phyloP scores from a whole-genome alignment of 768 basidiomycete species.

The Lactarius indigo region DNA sequence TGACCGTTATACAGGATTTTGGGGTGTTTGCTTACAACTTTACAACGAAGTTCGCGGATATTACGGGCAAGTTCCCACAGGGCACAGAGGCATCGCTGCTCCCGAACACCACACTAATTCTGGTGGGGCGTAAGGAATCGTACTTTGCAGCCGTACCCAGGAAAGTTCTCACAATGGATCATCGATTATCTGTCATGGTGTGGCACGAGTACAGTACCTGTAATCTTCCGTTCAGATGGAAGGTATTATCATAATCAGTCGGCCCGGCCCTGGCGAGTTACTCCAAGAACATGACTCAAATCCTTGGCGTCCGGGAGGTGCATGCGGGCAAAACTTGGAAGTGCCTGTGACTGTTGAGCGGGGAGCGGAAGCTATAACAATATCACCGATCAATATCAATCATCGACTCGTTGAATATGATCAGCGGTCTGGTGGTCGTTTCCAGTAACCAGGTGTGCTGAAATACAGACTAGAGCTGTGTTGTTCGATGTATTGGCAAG shows the following conservation, averaged over 20 bases:
- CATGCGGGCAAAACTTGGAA: not conserved
- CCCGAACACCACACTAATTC: not conserved
- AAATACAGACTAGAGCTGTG: not conserved
- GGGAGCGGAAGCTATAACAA: slow-evolving; percentile 1
- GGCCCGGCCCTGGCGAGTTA: not conserved
- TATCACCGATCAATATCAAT: not conserved
- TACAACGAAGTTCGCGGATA: not conserved
- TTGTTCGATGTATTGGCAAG: not conserved
- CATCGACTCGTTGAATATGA: not conserved
- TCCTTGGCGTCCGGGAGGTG: not conserved
- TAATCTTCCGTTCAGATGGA: not conserved
- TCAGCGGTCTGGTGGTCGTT: not conserved
- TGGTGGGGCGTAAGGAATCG: not conserved
- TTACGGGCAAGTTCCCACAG: not conserved
- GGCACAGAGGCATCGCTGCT: not conserved
- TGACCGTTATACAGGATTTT: not conserved
- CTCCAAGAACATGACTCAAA: not conserved
- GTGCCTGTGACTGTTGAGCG: not conserved
- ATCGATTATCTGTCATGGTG: not conserved
- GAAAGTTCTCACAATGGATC: not conserved
- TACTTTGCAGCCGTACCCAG: not conserved
- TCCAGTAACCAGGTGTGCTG: not conserved
- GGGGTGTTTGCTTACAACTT: not conserved
- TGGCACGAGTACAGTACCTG: not conserved
- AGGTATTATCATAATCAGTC: not conserved